Conservation (phyloP, 164 flowering plant genomes). For the Saururus chinensis region DNA sequence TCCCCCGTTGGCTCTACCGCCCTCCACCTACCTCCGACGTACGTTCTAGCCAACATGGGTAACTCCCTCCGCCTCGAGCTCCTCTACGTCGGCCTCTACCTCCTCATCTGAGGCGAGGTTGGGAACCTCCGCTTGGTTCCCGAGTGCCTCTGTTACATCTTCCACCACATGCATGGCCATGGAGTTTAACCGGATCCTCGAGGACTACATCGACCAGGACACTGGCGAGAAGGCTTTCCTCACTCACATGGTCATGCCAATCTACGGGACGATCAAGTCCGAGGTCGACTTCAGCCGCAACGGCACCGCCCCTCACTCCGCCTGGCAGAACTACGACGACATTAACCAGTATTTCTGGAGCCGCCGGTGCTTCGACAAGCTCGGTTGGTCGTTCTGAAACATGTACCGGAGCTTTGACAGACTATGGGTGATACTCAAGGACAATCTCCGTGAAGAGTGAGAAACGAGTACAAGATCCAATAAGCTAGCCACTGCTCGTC, state of each 20-base stretch:
- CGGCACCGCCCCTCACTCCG: conserved; percentile 79
- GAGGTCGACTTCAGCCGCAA: conserved; percentile 66
- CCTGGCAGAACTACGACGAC: conserved; percentile 97
- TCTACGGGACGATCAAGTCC: conserved; percentile 8
- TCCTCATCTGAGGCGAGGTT: conserved; percentile 87
- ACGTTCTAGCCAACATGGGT: not conserved
- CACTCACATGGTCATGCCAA: conserved; percentile 4
- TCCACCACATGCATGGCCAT: conserved; percentile 71
- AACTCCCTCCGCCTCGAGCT: conserved; percentile 37
- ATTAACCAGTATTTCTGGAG: conserved; percentile 93
- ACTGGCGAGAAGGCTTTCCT: conserved; percentile 24
- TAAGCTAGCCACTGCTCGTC: conserved; percentile 99
- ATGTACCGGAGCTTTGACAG: conserved; percentile 80
- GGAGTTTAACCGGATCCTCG: conserved; percentile 62
- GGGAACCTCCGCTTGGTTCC: conserved; percentile 76
- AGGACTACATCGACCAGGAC: conserved; percentile 47
- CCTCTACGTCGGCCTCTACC: conserved; percentile 46
- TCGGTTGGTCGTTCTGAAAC: conserved; percentile 91
- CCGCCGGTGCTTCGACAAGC: conserved; percentile 44
- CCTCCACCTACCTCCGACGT: too few relatives aligned
- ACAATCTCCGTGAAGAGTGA: conserved; percentile 80
- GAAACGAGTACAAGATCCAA: conserved; percentile 90
- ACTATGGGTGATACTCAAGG: conserved; percentile 58
- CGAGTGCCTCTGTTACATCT: conserved; percentile 77
- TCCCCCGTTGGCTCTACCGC: conserved; percentile 8